These are phyloP conservation scores for Theileria luwenshuni DNA, from an alignment of 169 alveolate species.

Conservation along the genomic window DNA sequence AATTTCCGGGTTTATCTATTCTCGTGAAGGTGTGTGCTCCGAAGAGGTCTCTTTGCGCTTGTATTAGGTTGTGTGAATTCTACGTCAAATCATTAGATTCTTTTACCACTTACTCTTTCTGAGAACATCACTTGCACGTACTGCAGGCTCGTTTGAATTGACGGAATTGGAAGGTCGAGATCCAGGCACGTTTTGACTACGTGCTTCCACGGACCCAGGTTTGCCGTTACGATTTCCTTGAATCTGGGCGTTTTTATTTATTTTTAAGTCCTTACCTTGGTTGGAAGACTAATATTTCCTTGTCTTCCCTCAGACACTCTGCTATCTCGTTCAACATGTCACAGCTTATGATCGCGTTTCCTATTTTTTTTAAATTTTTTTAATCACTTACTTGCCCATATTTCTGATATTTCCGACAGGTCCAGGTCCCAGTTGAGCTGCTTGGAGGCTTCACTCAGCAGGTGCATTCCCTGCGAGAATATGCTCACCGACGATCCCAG, in stretches of 20 bases:
- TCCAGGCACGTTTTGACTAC: slow-evolving; percentile 66
- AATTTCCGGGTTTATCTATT: slow-evolving; percentile 72
- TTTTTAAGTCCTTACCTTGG: slow-evolving; percentile 10
- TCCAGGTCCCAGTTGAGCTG: slow-evolving; percentile 74
- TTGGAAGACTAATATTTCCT: slow-evolving; percentile 4
- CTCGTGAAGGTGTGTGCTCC: slow-evolving; percentile 82
- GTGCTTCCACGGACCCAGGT: slow-evolving; percentile 70
- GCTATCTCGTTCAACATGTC: slow-evolving; percentile 68
- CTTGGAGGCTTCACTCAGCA: slow-evolving; percentile 73
- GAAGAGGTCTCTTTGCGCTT: slow-evolving; percentile 85
- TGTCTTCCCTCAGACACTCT: slow-evolving; percentile 55
- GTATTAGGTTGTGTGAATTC: slow-evolving; percentile 76
- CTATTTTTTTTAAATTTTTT: slow-evolving; percentile 20
- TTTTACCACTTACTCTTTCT: slow-evolving; percentile 16
- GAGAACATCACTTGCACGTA: slow-evolving; percentile 74
- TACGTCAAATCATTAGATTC: slow-evolving; percentile 1
- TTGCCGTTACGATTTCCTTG: slow-evolving; percentile 42
- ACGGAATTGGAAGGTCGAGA: slow-evolving; percentile 72
- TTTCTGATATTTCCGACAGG: slow-evolving; percentile 71
- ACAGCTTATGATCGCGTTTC: slow-evolving; percentile 84
- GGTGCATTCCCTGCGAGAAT: slow-evolving; percentile 81
- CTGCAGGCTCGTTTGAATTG: slow-evolving; percentile 71
- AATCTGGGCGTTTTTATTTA: slow-evolving; percentile 56
- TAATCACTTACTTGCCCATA: slow-evolving; percentile 74
- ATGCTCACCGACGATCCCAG: slow-evolving; percentile 72